Conservation (phyloP, 2,329 filamentous ascomycete genomes). For the Penicillium sp. region DNA sequence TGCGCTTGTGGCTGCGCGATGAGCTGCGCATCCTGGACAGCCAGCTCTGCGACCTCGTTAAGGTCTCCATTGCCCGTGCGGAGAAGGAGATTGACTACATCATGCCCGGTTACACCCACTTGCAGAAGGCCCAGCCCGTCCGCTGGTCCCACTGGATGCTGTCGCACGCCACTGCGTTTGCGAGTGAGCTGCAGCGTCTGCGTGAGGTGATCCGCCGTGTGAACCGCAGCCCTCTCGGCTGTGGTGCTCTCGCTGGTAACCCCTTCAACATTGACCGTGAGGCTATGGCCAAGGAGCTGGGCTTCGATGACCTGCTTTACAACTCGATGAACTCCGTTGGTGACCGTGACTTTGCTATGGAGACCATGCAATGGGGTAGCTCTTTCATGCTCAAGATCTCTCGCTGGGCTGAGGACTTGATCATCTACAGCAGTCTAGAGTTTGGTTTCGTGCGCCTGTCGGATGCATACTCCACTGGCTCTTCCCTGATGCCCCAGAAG, state of each 20-base stretch:
- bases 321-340: conserved; percentile 77
- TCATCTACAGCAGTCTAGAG: conserved; percentile 75
- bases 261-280: conserved; percentile 79
- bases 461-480: conserved; percentile 78
- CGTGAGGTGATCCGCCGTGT: conserved; percentile 72
- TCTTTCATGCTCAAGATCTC: conserved; percentile 79
- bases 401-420: conserved; percentile 81
- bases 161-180: conserved; percentile 71
- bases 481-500: conserved; percentile 79
- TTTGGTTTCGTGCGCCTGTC: conserved; percentile 75
- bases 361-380: conserved; percentile 77
- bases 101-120: conserved; percentile 88
- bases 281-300: conserved; percentile 75
- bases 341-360: conserved; percentile 79
- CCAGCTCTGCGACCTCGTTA: conserved; percentile 68
- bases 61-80: conserved; percentile 67
- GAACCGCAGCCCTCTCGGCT: conserved; percentile 70
- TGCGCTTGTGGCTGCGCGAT: conserved; percentile 84
- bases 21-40: conserved; percentile 69
- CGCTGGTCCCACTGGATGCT: conserved; percentile 82
- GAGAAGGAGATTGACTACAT: conserved; percentile 73
- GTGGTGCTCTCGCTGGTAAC: conserved; percentile 78
- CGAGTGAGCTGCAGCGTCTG: conserved; percentile 73
- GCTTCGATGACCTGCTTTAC: conserved; percentile 72
- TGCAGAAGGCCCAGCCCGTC: conserved; percentile 80